Base-by-base conservation (phyloP, 2,329 filamentous ascomycete genomes). In the Talaromyces funiculosus region DNA sequence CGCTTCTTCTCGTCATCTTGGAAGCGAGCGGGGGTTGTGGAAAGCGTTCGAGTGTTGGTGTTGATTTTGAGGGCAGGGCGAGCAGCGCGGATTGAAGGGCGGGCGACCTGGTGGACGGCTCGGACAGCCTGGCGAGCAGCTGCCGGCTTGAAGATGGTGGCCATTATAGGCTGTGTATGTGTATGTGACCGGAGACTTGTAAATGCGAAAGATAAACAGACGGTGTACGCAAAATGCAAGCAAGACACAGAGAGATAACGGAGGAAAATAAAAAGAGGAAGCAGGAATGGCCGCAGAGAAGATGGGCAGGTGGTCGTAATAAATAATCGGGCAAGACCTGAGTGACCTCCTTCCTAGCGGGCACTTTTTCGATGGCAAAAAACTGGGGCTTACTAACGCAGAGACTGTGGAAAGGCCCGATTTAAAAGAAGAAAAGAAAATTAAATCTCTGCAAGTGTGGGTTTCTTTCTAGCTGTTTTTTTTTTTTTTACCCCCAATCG, bases 81-180 rank as follows among this genome's bases (percentile, higher is more conserved):
- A 14, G 60, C 51, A 53, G 64, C 61, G 37, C 64, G 59, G 40
- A 62, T 57, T 37, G 64, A 63, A 16, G 67, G 68, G 24, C 67
- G 69, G 31, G 65, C 57, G 26, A 49, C 53, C 45, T 65, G 64
- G 57, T 38, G 63, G 22, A 69, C 58, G 29, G 67, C 67, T 59
- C 65, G 71, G 35, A 67, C 33, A 61, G 67, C 67, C 58, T 67
- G 67, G 43, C 70, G 67, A 59, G 67, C 54, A 59, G 69, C 57
- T 49, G 66, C 47, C 29, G 68, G 65, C 37, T 64, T 70, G 67
- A 73, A 69, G 69, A 75, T 73, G 49, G 53, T 58, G 61, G 58
- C 60, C 53, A 53, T 61, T 55, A 29, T 51, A 51, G 26, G 37
- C 29, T 49, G 55, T 53, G 31, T 38, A 37, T 49, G 55, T 53